Base-by-base conservation (phyloP, 164 flowering plant genomes). In the Aristolochia fimbriata region DNA sequence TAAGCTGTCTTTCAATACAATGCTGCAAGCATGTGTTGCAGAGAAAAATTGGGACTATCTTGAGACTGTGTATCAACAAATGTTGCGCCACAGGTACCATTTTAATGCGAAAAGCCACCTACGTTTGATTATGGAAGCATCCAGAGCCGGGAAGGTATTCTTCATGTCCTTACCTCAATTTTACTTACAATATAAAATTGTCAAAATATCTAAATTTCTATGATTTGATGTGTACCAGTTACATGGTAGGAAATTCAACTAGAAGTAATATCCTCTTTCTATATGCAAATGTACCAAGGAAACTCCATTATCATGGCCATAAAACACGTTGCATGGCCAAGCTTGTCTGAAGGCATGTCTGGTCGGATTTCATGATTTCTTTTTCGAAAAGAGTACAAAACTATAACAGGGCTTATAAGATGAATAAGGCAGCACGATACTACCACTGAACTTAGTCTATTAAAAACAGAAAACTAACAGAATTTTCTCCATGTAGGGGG, bases 71-170 rank as follows among this genome's bases (percentile, higher is more conserved):
- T 92, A 83, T 60, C 47, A 53, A 56, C 71, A 62, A 67, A 84
- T 92, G 98, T 74, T 89, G 61, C 78, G 59, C 48, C 75, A 76
- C 57, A 93, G 96, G 12, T 78, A 70, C 71, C 85, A 77, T 65
- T 87, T 85, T 78, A 87, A 85, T 60, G 64, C 77, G n/a, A 89
- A 81, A 68, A 84, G 85, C 43, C 98, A 92, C 71, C 83, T 86
- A 57, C 72, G 69, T 37, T 76, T 89, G 75, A 62, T 89, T 59
- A 20, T 89, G 74, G 83, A 80, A 50, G 91, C 93, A 64, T 78
- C 82, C 25, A 72, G 80, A 62, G 86, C 87, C 47, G 93, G 95
- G 68, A 82, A 87, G 98, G 96, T 91, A 81, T 57, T 47, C 51
- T 58, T 43, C 17, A 4, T n/a, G 15, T 43, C 46, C 60, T 15